Base-by-base conservation (phyloP, 371 early-diverging fungal species). In the Antonospora locustae region DNA sequence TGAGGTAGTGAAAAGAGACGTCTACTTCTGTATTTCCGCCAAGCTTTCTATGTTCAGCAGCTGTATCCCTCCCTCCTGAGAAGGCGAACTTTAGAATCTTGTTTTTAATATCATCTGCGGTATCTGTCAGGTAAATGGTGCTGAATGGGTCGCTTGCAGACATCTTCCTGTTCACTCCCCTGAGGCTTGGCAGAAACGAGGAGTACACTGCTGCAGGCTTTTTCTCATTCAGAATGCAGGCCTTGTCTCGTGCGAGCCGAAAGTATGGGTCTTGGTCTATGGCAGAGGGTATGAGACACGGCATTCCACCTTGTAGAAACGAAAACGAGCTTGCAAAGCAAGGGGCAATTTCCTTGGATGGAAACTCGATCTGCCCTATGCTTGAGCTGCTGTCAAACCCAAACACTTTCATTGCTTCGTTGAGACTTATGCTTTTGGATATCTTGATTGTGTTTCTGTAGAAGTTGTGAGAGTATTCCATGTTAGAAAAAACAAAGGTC, bases 251-350 rank as follows among this genome's bases (percentile, higher is more conserved):
- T 0, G 94, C 92, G 54, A 98, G 74, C 39, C 98, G 84, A 81
- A 98, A 98, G 78, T 91, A 98, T 53, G 98, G 98, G 67, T 98
- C 98, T 78, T 97, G 98, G 71, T 98, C 98, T 64, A 98, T 91
- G 36, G 93, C 95, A 70, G 88, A 87, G 16, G 96, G 96, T 65
- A 98, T 91, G 71, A 98, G 74, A 72, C 90, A 90, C 6, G 89
- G 90, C 50, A 86, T 81, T 62, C 89, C 86, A 40, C 80, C 81
- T 63, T 29, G 41, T 37, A 69, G 28, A 48, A 59, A 64, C 9
- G 47, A 40, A 36, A 73, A 68, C 12, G 62, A 60, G 43, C 55
- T 53, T 2, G 65, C 41, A 55, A 64, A 76, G 20, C 66, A 68
- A 9, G 75, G 69, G 11, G 70, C 61, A 25, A 75, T 72, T 45